A percentile compares a stretch with the other conserved stretches of the same genome.
Evolutionary conservation across 129 eudicot genomes (phyloP).

Genomic region (Deinandra increscens): DNA sequence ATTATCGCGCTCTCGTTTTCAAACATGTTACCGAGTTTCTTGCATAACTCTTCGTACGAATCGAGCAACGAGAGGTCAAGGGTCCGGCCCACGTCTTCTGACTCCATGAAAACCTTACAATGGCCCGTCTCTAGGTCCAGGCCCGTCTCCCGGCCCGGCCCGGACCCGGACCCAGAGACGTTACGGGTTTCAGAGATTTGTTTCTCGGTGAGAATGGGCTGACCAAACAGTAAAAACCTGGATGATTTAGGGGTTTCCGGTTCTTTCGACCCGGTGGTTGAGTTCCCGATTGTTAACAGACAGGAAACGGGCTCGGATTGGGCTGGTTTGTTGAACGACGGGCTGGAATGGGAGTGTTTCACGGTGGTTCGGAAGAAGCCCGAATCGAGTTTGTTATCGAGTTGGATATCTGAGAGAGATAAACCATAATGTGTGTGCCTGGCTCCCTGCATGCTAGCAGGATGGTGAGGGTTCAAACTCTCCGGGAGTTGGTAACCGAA

Average conservation of each 20-base stretch:
- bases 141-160: slow-evolving; percentile 33
- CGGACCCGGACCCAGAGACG: slow-evolving; percentile 36
- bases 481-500: slow-evolving; percentile 66
- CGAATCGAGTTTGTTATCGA: slow-evolving; percentile 50
- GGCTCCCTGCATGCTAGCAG: slow-evolving; percentile 99
- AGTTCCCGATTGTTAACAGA: slow-evolving; percentile 70
- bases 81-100: slow-evolving; percentile 88
- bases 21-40: slow-evolving; percentile 62
- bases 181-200: slow-evolving; percentile 63
- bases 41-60: slow-evolving; percentile 71
- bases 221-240: slow-evolving; percentile 79
- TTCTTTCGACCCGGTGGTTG: slow-evolving; percentile 34
- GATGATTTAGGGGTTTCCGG: slow-evolving; percentile 38
- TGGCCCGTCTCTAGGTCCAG: slow-evolving; percentile 57
- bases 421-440: slow-evolving; percentile 92
- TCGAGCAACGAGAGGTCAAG: slow-evolving; percentile 67
- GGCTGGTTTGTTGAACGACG: slow-evolving; percentile 35
- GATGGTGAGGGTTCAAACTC: slow-evolving; percentile 49
- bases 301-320: slow-evolving; percentile 67
- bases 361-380: slow-evolving; percentile 50
- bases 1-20: slow-evolving; percentile 41
- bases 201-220: slow-evolving; percentile 75
- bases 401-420: slow-evolving; percentile 71
- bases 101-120: slow-evolving; percentile 88
- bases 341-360: slow-evolving; percentile 32